Evolutionary conservation across 768 basidiomycete species (phyloP).

Genomic region (Sporobolomyces phaffii): DNA sequence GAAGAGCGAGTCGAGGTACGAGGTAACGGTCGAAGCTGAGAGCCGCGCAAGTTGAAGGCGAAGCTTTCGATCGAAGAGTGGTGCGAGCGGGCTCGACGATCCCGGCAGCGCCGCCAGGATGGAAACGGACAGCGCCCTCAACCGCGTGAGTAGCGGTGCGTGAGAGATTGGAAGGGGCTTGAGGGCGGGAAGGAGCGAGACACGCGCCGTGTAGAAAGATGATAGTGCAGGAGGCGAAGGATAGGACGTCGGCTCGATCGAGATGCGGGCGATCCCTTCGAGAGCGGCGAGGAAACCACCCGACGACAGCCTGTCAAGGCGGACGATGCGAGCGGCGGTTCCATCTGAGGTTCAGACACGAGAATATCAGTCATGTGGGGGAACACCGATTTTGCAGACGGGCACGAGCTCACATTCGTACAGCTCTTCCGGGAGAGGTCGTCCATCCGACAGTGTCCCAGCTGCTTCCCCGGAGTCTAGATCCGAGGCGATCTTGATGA

Average conservation of each 20-base stretch:
- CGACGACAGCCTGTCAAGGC: conserved; percentile 28
- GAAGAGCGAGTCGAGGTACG: conserved; percentile 44
- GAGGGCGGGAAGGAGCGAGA: conserved; percentile 10
- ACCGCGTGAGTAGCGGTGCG: not conserved
- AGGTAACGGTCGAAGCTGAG: conserved; percentile 25
- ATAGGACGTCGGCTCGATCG: conserved; percentile 20
- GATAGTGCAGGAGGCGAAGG: not conserved
- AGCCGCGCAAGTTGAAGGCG: conserved; percentile 35
- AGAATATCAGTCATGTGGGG: not conserved
- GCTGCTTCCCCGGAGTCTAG: not conserved
- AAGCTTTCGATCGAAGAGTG: conserved; percentile 34
- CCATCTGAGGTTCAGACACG: conserved; percentile 11
- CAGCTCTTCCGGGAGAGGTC: conserved; percentile 11
- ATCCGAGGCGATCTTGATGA: not conserved
- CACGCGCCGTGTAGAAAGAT: conserved; percentile 25
- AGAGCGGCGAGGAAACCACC: conserved; percentile 30
- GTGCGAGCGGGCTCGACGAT: conserved; percentile 22
- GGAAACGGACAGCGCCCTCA: conserved; percentile 3
- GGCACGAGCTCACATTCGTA: conserved; percentile 26
- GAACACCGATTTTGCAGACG: not conserved
- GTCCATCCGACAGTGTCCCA: not conserved
- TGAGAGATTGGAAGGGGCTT: conserved; percentile 4
- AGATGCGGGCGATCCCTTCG: conserved; percentile 36
- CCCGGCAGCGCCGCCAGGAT: conserved; percentile 30
- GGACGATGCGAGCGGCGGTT: conserved; percentile 34